phyloP scores from a whole-genome alignment of 164 flowering plant genomes.

The Santalum album region DNA sequence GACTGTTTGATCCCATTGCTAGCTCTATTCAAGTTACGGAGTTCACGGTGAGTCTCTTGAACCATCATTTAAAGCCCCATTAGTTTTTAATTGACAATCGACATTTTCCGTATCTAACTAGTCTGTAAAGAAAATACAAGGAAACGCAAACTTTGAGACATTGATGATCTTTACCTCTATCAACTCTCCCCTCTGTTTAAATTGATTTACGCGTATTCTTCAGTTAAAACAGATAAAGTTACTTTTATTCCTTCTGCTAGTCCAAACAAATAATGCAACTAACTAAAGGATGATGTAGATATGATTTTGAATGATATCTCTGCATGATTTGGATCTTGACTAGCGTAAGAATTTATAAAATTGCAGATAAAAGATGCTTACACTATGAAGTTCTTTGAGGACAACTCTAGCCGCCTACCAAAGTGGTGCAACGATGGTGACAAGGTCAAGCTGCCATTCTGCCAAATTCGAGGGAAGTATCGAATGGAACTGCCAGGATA shows the following conservation, averaged over 20 bases:
- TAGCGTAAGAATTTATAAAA: background rate
- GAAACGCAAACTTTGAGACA: too few relatives aligned
- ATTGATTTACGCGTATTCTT: too few relatives aligned
- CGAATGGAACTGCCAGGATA: slow-evolving; percentile 90
- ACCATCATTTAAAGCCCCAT: too few relatives aligned
- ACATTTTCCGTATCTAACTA: too few relatives aligned
- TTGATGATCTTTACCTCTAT: too few relatives aligned
- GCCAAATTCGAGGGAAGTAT: slow-evolving; percentile 86
- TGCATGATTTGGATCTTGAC: too few relatives aligned
- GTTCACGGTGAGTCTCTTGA: slow-evolving; percentile 63
- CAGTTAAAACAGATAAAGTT: too few relatives aligned
- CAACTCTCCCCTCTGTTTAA: too few relatives aligned
- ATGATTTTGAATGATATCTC: background rate
- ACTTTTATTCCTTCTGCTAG: too few relatives aligned
- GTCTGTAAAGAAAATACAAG: too few relatives aligned
- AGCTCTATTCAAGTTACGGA: slow-evolving; percentile 83
- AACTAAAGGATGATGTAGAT: background rate
- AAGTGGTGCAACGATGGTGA: slow-evolving; percentile 89
- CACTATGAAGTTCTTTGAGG: slow-evolving; percentile 70
- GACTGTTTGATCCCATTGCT: slow-evolving; percentile 64
- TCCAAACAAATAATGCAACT: too few relatives aligned
- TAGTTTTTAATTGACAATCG: too few relatives aligned
- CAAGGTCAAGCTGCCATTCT: slow-evolving; percentile 67
- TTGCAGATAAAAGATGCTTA: slow-evolving; percentile 97
- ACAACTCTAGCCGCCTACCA: slow-evolving; percentile 68